Base-by-base conservation (phyloP, 495 filamentous ascomycete species). In the Lasiosphaeria ovina region DNA sequence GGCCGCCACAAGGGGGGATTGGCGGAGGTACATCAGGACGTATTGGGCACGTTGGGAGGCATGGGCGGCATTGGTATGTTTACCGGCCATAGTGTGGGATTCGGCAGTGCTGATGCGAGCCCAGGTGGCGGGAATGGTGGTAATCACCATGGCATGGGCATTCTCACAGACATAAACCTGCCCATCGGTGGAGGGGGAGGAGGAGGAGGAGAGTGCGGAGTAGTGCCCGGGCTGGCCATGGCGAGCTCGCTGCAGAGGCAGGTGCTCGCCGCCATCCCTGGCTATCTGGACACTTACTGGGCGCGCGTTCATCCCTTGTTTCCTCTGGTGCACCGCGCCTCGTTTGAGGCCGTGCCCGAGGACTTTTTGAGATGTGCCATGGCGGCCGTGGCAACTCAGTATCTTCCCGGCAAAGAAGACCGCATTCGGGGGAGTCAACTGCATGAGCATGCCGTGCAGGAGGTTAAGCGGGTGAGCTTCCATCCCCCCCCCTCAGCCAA, bases 301-400 rank as follows among this genome's bases (percentile, higher is more conserved):
- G 66, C 68, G 38, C 68, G 63, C 35, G 75, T 78, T 51, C 73
- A 79, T 62, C 71, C 72, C 53, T 42, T 67, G 57, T 67, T 75
- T 47, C 79, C 79, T 42, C 44, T 81, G 17, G 71, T 80, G 16
- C 79, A 81, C 65, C 69, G 71, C 51, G 66, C 63, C 9, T 71
- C 70, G 47, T 69, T 73, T 49, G 72, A 80, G 58, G 69, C 65
- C 10, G 68, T 61, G 32, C 66, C 66, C 6, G 74, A 77, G 48
- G 76, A 74, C 57, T 64, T 77, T 16, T 61, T 80, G 38, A 74
- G 66, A 14, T 80, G 73, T 44, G 77, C 78, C 51, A 80, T 81
- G 78, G 79, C 79, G 24, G 79, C 78, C 24, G 62, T 81, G 16
- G 79, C 75, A 54, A 74, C 77, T 14, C 78, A 81, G 69, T 74